Conservation (phyloP, 495 filamentous ascomycete species). For the Bacidia gigantensis region DNA sequence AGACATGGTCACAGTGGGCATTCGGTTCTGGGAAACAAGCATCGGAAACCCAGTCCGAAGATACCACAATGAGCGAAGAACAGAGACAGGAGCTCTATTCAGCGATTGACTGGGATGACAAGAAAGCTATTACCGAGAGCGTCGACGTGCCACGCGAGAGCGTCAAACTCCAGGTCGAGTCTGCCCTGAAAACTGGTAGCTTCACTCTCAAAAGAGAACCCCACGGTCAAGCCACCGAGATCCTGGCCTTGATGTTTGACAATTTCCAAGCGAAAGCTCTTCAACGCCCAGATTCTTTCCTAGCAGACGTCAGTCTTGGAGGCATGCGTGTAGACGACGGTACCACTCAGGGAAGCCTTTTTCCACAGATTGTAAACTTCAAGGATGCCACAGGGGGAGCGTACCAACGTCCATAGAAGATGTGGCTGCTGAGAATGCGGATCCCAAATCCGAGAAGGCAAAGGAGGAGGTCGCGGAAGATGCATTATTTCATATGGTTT, state of each 20-base stretch:
- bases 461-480: slow-evolving; percentile 44
- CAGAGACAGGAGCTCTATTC: slow-evolving; percentile 94
- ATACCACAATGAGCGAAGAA: slow-evolving; percentile 78
- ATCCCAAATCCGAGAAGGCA: slow-evolving; percentile 23
- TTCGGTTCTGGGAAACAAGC: slow-evolving; percentile 62
- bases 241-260: slow-evolving; percentile 85
- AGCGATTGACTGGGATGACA: slow-evolving; percentile 97
- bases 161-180: slow-evolving; percentile 81
- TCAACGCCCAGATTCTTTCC: slow-evolving; percentile 77
- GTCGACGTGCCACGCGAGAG: slow-evolving; percentile 83
- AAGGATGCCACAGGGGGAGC: slow-evolving; percentile 61
- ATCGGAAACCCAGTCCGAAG: slow-evolving; percentile 45
- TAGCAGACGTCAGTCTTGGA: slow-evolving; percentile 76
- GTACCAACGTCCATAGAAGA: slow-evolving; percentile 43
- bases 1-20: slow-evolving; percentile 78
- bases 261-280: slow-evolving; percentile 78
- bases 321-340: slow-evolving; percentile 92
- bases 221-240: slow-evolving; percentile 61
- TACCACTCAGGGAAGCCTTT: slow-evolving; percentile 78
- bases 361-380: slow-evolving; percentile 84
- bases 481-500: slow-evolving; percentile 73
- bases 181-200: slow-evolving; percentile 78
- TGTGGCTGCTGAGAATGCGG: slow-evolving; percentile 35
- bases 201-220: slow-evolving; percentile 86
- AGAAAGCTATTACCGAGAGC: slow-evolving; percentile 70